A percentile compares a stretch with the other conserved stretches of the same genome.
phyloP scores from a whole-genome alignment of 371 early-diverging fungal genomes.

The Mucor mucedo region DNA sequence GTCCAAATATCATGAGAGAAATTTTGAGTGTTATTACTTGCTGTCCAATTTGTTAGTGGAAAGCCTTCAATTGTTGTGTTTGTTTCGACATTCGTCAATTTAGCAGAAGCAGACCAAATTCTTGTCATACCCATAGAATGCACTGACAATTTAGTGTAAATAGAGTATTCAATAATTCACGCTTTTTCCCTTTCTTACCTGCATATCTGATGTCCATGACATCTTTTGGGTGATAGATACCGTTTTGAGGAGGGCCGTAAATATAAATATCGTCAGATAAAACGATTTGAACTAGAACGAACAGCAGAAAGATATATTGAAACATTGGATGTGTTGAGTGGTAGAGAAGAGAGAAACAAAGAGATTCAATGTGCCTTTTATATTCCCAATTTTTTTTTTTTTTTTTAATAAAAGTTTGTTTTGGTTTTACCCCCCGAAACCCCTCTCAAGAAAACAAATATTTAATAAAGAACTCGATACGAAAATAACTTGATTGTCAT shows the following conservation, averaged over 20 bases:
- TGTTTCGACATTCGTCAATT: constrained; percentile 20
- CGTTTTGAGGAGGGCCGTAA: constrained; percentile 28
- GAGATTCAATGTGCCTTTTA: background rate
- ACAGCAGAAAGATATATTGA: background rate
- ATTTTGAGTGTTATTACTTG: background rate
- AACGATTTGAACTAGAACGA: background rate
- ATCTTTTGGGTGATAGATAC: constrained; percentile 22
- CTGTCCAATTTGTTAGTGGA: constrained; percentile 21
- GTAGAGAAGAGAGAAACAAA: background rate
- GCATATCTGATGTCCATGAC: constrained; percentile 38
- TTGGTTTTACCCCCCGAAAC: too few species aligned
- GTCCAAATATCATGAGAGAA: constrained; percentile 29
- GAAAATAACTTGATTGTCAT: too few species aligned
- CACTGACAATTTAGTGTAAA: constrained; percentile 22
- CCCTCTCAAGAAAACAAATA: too few species aligned
- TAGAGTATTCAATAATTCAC: background rate
- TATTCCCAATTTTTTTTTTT: background rate
- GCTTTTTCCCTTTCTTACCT: constrained; percentile 22
- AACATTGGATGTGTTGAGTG: constrained; percentile 3
- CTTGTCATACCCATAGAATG: constrained; percentile 46
- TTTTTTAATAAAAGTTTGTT: background rate
- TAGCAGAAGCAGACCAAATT: constrained; percentile 29
- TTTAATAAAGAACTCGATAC: too few species aligned
- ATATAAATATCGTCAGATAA: constrained; percentile 39
- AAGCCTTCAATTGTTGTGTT: constrained; percentile 22